Percentiles rank a stretch among this genome's conserved stretches.
phyloP scores from a whole-genome alignment of 2,329 filamentous ascomycete genomes.

The Triangularia verruculosa region DNA sequence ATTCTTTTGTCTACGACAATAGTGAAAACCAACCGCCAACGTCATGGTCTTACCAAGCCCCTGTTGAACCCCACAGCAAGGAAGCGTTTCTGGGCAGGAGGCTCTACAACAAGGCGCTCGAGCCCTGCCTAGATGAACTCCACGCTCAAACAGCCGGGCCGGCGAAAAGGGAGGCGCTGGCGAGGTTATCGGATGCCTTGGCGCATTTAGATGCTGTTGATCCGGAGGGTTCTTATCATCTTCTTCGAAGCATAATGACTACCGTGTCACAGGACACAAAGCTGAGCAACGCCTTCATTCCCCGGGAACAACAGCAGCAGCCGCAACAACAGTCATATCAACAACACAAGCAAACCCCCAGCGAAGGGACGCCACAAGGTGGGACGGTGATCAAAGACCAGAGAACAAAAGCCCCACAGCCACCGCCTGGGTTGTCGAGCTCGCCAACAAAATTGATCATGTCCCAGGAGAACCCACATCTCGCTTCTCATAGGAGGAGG shows the following conservation, averaged over 20 bases:
- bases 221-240: conserved; percentile 83
- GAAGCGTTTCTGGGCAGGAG: conserved; percentile 80
- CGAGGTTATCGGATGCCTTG: conserved; percentile 81
- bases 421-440: conserved; percentile 34
- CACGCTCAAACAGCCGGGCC: conserved; percentile 71
- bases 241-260: conserved; percentile 76
- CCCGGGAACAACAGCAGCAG: conserved; percentile 2
- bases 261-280: conserved; percentile 68
- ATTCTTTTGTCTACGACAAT: conserved; percentile 35
- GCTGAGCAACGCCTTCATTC: conserved; percentile 51
- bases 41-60: conserved; percentile 28
- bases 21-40: conserved; percentile 64
- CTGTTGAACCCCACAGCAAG: conserved; percentile 64
- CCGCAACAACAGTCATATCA: conserved; percentile 29
- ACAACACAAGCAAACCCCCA: conserved; percentile 34
- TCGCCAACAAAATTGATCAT: conserved; percentile 63
- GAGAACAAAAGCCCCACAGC: conserved; percentile 21
- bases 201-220: conserved; percentile 80
- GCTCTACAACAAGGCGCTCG: conserved; percentile 76
- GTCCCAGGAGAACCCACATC: conserved; percentile 78
- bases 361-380: conserved; percentile 48
- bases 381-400: conserved; percentile 54
- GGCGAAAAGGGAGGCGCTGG: conserved; percentile 77
- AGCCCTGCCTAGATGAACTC: conserved; percentile 79
- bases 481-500: conserved; percentile 72